Evolutionary conservation across 1,139 yeast species (phyloP).

Genomic region (Scheffersomyces quercinus): DNA sequence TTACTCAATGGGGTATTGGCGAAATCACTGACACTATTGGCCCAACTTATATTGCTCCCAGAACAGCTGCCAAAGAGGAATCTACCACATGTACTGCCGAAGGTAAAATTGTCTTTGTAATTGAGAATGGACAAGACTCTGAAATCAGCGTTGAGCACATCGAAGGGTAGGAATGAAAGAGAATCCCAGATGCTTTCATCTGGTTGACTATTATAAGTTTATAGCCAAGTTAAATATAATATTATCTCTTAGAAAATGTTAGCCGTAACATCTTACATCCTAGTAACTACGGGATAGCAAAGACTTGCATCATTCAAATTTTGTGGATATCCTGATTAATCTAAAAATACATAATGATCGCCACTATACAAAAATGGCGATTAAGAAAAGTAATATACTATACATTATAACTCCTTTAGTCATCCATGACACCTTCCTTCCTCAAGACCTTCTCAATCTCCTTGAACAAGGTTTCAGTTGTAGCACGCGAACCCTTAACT

Average conservation of each 20-base stretch:
- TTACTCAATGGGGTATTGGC: conserved; percentile 65
- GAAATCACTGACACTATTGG: conserved; percentile 54
- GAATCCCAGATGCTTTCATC: too few relatives aligned
- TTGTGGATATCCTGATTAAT: too few relatives aligned
- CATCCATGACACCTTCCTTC: conserved; percentile 49
- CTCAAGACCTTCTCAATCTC: conserved; percentile 49
- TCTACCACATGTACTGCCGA: background rate
- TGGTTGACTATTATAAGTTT: too few relatives aligned
- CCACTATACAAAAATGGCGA: background rate
- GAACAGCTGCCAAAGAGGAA: conserved; percentile 1
- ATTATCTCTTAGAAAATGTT: background rate
- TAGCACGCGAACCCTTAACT: conserved; percentile 45
- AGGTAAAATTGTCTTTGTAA: conserved; percentile 14
- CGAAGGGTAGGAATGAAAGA: too few relatives aligned
- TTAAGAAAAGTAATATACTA: conserved; percentile 1
- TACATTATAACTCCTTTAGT: conserved; percentile 4
- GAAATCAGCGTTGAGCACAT: conserved; percentile 5
- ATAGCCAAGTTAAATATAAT: background rate
- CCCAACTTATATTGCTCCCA: conserved; percentile 38
- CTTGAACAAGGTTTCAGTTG: conserved; percentile 45
- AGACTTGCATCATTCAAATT: too few relatives aligned
- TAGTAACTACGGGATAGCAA: background rate
- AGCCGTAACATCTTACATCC: background rate
- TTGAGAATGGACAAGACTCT: conserved; percentile 11
- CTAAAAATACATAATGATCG: too few relatives aligned